Conservation (phyloP, 2,329 filamentous ascomycete species). For the Fusarium sp. region DNA sequence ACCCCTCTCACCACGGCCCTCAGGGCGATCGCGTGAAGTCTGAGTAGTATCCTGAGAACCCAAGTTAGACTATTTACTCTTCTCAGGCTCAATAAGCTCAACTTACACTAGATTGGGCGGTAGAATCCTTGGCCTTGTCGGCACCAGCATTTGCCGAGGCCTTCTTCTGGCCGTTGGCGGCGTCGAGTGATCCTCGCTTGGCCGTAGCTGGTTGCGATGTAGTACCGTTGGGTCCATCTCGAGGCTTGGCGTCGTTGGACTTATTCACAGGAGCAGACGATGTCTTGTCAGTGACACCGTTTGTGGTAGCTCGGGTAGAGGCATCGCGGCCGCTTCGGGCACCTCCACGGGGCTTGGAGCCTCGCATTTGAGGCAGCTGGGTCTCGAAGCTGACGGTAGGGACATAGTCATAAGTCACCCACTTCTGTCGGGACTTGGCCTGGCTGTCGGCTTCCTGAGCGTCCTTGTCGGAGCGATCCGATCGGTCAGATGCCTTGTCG, state of each 20-base stretch:
- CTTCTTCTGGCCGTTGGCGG: constrained; percentile 54
- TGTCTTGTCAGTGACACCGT: constrained; percentile 51
- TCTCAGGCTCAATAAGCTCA: not conserved
- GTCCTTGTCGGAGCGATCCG: constrained; percentile 69
- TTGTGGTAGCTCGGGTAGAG: constrained; percentile 48
- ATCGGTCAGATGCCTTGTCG: constrained; percentile 67
- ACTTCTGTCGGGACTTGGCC: constrained; percentile 69
- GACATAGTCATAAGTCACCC: constrained; percentile 83
- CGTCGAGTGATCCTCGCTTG: constrained; percentile 58
- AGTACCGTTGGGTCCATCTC: constrained; percentile 52
- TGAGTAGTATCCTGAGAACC: constrained; percentile 42
- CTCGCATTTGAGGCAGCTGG: constrained; percentile 67
- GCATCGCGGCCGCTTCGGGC: constrained; percentile 53
- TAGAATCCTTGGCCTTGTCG: constrained; percentile 55
- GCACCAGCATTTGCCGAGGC: constrained; percentile 44
- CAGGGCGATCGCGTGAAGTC: constrained; percentile 46
- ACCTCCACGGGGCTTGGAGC: constrained; percentile 60
- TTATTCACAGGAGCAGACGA: constrained; percentile 45
- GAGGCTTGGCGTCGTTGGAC: constrained; percentile 46
- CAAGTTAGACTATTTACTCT: constrained; percentile 3
- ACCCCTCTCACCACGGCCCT: constrained; percentile 52
- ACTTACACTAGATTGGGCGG: constrained; percentile 52
- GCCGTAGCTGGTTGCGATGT: constrained; percentile 49
- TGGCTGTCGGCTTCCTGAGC: constrained; percentile 59
- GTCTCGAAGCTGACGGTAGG: constrained; percentile 89